A percentile compares a stretch with the other conserved stretches of the same genome.
phyloP scores from a whole-genome alignment of 2,329 filamentous ascomycete genomes.

The Cercospora sojina region DNA sequence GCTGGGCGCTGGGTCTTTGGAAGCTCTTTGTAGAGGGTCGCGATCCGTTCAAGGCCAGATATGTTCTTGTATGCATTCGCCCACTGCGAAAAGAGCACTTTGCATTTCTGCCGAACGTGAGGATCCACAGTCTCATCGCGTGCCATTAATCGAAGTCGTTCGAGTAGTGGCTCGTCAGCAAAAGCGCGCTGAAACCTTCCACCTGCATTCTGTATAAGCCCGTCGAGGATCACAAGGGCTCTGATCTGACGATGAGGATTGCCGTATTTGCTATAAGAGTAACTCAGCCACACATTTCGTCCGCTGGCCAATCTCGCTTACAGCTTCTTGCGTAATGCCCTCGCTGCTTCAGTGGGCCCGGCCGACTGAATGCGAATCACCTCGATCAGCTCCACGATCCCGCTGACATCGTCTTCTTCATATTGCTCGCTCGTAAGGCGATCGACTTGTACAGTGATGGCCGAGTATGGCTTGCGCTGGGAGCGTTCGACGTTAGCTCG shows the following conservation, averaged over 20 bases:
- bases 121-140: constrained; percentile 81
- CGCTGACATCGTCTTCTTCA: constrained; percentile 86
- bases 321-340: constrained; percentile 94
- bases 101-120: constrained; percentile 84
- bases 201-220: constrained; percentile 91
- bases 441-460: constrained; percentile 89
- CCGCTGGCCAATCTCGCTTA: constrained; percentile 41
- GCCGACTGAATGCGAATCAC: constrained; percentile 85
- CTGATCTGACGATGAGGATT: constrained; percentile 89
- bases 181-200: constrained; percentile 82
- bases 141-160: constrained; percentile 83
- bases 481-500: neutral
- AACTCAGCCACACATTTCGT: neutral
- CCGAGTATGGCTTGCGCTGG: constrained; percentile 81
- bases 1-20: constrained; percentile 66
- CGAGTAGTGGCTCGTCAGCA: constrained; percentile 85
- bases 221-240: constrained; percentile 84
- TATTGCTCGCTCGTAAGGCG: constrained; percentile 84
- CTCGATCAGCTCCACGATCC: constrained; percentile 91
- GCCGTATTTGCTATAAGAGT: constrained; percentile 72
- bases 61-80: constrained; percentile 75
- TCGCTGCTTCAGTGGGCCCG: constrained; percentile 83
- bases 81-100: constrained; percentile 84
- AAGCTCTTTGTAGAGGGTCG: constrained; percentile 71
- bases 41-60: constrained; percentile 75